Evolutionary conservation across 2,329 filamentous ascomycete genomes (phyloP).

Genomic region (Pestalotiopsis sp.): DNA sequence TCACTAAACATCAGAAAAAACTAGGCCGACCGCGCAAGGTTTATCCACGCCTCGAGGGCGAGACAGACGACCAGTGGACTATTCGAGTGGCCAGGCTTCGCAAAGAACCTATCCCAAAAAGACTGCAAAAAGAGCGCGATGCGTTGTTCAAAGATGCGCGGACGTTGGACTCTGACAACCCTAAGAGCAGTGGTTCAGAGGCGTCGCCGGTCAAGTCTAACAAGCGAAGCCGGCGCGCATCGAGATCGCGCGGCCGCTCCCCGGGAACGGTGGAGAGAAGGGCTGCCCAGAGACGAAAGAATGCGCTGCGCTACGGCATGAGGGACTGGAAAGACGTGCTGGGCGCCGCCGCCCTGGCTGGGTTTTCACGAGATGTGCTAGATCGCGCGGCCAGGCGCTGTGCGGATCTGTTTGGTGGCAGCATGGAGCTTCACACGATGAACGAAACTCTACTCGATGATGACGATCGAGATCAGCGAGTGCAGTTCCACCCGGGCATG

Average conservation of each 20-base stretch:
- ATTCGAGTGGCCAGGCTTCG: constrained; percentile 45
- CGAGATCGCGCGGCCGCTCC: constrained; percentile 1
- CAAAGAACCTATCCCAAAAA: constrained; percentile 33
- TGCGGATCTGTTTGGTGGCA: constrained; percentile 70
- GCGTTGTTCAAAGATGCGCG: constrained; percentile 23
- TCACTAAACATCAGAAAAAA: constrained; percentile 6
- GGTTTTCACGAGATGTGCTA: constrained; percentile 66
- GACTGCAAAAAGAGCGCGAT: constrained; percentile 34
- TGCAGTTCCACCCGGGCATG: constrained; percentile 30
- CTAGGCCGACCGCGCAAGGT: constrained; percentile 42
- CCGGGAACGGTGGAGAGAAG: not conserved
- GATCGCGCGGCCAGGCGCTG: constrained; percentile 73
- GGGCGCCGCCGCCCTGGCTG: constrained; percentile 72
- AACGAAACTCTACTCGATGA: constrained; percentile 30
- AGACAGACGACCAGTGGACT: constrained; percentile 46
- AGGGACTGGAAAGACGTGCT: constrained; percentile 87
- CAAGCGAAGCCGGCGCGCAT: not conserved
- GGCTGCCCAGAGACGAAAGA: constrained; percentile 9
- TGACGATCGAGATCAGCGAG: constrained; percentile 14
- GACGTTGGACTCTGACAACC: not conserved
- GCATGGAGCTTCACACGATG: constrained; percentile 64
- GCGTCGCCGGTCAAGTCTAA: not conserved
- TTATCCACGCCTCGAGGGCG: constrained; percentile 40
- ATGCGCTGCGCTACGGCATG: constrained; percentile 30
- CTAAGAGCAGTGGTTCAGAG: not conserved